Evolutionary conservation across 306 rosid species (phyloP).

Genomic region (Castanospermum australe): DNA sequence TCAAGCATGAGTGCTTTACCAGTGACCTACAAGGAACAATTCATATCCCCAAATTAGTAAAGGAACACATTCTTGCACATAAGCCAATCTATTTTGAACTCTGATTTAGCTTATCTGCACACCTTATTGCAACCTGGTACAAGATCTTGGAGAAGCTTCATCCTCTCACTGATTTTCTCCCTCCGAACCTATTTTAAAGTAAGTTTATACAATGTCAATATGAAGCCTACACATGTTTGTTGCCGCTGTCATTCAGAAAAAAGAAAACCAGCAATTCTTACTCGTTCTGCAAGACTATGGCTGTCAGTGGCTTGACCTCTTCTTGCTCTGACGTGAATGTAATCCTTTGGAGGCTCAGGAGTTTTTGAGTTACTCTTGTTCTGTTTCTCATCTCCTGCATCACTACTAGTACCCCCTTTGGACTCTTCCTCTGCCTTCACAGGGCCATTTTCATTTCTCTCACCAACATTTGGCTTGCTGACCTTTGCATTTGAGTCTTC

Average conservation of each 20-base stretch:
- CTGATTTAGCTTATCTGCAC: neutral
- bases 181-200: slow-evolving; percentile 66
- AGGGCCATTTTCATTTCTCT: slow-evolving; percentile 40
- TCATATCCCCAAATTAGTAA: slow-evolving; percentile 21
- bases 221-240: neutral
- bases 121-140: slow-evolving; percentile 99
- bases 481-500: slow-evolving; percentile 58
- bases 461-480: slow-evolving; percentile 47
- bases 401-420: slow-evolving; percentile 33
- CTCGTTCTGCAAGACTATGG: slow-evolving; percentile 99
- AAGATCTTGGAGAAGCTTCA: slow-evolving; percentile 96
- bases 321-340: slow-evolving; percentile 98
- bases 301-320: slow-evolving; percentile 99
- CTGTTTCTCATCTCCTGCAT: slow-evolving; percentile 52
- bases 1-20: slow-evolving; percentile 99
- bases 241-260: neutral
- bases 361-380: slow-evolving; percentile 57
- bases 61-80: neutral
- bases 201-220: slow-evolving; percentile 22
- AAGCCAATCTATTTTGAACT: neutral
- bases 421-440: slow-evolving; percentile 64
- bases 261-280: slow-evolving; percentile 35
- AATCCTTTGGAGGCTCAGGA: slow-evolving; percentile 81
- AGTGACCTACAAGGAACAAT: slow-evolving; percentile 58
- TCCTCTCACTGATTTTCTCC: slow-evolving; percentile 96